Evolutionary conservation across 73 alveolate genomes (phyloP).

Genomic region (Tetrahymena thermophila): DNA sequence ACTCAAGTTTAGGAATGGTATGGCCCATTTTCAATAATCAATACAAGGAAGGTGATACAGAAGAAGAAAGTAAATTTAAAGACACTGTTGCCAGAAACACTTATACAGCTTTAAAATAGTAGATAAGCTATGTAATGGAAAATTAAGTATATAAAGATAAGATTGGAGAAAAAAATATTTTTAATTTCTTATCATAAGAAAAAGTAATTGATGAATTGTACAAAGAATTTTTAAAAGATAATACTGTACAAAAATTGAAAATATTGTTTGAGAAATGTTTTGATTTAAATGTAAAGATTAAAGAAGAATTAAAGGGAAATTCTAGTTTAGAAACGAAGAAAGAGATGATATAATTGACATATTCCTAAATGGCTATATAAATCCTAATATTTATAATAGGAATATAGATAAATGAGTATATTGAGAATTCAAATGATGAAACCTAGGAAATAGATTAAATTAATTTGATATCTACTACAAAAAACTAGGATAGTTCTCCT

Average conservation of each 20-base stretch:
- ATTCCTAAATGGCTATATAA: neutral
- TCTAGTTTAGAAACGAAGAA: neutral
- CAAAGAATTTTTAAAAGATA: neutral
- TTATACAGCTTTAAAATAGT: neutral
- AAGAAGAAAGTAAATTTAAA: neutral
- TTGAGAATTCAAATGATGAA: too few species aligned
- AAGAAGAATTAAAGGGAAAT: neutral
- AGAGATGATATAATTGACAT: neutral
- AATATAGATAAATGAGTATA: neutral
- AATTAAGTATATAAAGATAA: neutral
- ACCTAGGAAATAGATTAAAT: too few species aligned
- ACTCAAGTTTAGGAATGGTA: neutral
- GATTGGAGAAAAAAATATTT: neutral
- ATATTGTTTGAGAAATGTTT: neutral
- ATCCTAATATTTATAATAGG: neutral
- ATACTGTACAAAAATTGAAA: too few species aligned
- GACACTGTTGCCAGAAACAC: neutral
- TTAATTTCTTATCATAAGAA: neutral
- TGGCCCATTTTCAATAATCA: neutral
- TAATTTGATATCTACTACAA: too few species aligned
- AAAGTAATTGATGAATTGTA: neutral
- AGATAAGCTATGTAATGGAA: neutral
- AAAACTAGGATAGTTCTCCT: too few species aligned
- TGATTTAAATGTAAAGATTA: neutral
- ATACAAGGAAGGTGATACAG: neutral